A percentile compares a stretch with the other conserved stretches of the same genome.
phyloP scores from a whole-genome alignment of 331 rosid genomes.

The Erythrophleum ivorense region DNA sequence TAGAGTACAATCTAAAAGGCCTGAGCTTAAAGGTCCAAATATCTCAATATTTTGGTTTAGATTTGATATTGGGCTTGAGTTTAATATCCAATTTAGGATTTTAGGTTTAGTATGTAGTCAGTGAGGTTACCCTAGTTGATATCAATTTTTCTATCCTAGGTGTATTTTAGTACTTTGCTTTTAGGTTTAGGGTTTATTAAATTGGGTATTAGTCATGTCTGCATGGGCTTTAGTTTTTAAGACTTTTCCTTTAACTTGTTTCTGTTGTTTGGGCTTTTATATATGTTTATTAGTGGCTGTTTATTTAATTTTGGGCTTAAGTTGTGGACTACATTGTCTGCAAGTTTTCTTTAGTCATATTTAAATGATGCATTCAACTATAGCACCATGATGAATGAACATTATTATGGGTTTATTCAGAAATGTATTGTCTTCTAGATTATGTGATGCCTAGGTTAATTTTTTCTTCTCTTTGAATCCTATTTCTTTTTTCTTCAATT shows the following conservation, averaged over 20 bases:
- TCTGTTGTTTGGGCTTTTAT: background rate
- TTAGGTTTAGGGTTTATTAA: background rate
- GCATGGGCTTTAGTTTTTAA: constrained; percentile 12
- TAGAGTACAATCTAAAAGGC: constrained; percentile 7
- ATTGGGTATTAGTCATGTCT: background rate
- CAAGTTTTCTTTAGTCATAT: background rate
- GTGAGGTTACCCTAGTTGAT: background rate
- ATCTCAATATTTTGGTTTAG: constrained; percentile 16
- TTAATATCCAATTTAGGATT: background rate
- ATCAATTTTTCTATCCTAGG: constrained; percentile 1
- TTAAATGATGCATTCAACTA: background rate
- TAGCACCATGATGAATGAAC: background rate
- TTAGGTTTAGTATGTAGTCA: background rate
- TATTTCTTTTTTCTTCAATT: background rate
- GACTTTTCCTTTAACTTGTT: background rate
- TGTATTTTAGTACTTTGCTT: background rate
- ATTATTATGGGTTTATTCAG: background rate
- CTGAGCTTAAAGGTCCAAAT: constrained; percentile 4
- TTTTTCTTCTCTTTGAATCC: background rate
- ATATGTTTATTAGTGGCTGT: background rate
- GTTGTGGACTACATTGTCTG: background rate
- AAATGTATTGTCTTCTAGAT: background rate
- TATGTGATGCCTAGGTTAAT: background rate
- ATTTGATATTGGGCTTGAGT: background rate
- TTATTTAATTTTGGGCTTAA: background rate